Percentiles rank a stretch among this genome's conserved stretches.
These are phyloP conservation scores for Stygiomarasmius scandens DNA, from an alignment of 1,284 basidiomycete genomes.

Conservation along the genomic window DNA sequence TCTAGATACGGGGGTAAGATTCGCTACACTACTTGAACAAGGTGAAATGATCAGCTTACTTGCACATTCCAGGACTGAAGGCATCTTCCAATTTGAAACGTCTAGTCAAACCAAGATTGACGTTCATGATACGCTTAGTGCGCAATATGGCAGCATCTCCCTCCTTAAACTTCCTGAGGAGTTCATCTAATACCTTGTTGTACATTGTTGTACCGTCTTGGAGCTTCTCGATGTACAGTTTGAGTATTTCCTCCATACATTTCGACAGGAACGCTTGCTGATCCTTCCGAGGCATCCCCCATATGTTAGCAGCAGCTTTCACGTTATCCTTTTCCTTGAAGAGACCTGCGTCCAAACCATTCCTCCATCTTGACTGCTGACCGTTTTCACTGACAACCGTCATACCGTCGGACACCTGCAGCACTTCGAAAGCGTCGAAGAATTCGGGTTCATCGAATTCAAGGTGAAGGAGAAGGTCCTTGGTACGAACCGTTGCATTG, in stretches of 20 bases:
- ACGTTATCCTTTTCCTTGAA: slow-evolving; percentile 35
- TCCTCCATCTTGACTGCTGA: slow-evolving; percentile 53
- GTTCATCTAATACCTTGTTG: slow-evolving; percentile 39
- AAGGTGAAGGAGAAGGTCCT: slow-evolving; percentile 42
- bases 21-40: too few relatives aligned
- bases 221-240: slow-evolving; percentile 39
- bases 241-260: slow-evolving; percentile 47
- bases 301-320: slow-evolving; percentile 34
- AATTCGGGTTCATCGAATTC: slow-evolving; percentile 49
- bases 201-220: slow-evolving; percentile 40
- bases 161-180: slow-evolving; percentile 41
- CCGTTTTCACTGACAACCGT: slow-evolving; percentile 40
- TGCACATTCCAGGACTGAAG: slow-evolving; percentile 53
- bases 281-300: slow-evolving; percentile 41
- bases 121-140: slow-evolving; percentile 68
- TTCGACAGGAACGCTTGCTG: slow-evolving; percentile 34
- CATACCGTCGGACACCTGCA: slow-evolving; percentile 44
- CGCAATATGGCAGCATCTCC: slow-evolving; percentile 39
- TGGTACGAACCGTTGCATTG: slow-evolving; percentile 20
- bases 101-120: slow-evolving; percentile 64
- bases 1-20: too few relatives aligned
- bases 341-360: slow-evolving; percentile 44
- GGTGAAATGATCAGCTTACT: slow-evolving; percentile 28
- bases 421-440: slow-evolving; percentile 52
- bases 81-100: slow-evolving; percentile 69